Percentiles rank a stretch among this genome's conserved stretches.
phyloP scores from a whole-genome alignment of 202 grass and related monocot species.

The Cymbopogon flexuosus region DNA sequence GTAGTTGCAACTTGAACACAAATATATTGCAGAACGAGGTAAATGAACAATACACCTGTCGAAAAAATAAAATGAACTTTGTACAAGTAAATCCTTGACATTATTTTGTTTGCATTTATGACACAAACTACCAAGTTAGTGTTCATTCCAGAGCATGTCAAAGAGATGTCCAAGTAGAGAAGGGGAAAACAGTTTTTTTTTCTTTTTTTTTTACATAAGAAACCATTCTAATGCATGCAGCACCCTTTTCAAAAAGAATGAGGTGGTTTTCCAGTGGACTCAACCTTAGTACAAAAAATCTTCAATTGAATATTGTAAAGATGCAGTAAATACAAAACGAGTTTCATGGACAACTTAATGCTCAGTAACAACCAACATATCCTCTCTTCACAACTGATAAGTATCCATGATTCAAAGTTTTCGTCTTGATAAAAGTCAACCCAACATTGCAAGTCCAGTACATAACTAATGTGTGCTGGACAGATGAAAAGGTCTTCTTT shows the following conservation, averaged over 20 bases:
- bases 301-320: slow-evolving; percentile 11
- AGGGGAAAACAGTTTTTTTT: neutral
- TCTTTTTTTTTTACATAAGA: neutral
- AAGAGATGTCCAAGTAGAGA: neutral
- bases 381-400: neutral
- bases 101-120: neutral
- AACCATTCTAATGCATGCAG: neutral
- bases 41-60: neutral
- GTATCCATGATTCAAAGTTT: slow-evolving; percentile 16
- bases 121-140: neutral
- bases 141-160: neutral
- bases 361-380: slow-evolving; percentile 10
- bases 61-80: neutral
- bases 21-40: neutral
- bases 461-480: neutral
- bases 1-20: neutral
- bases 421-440: neutral
- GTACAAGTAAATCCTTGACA: neutral
- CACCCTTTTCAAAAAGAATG: neutral
- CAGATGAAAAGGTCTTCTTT: neutral
- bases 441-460: neutral
- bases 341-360: slow-evolving; percentile 1
- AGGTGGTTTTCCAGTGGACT: neutral
- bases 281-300: neutral
- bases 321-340: neutral